Conservation (phyloP, 1,284 basidiomycete species). For the Phlebopus sp. region DNA sequence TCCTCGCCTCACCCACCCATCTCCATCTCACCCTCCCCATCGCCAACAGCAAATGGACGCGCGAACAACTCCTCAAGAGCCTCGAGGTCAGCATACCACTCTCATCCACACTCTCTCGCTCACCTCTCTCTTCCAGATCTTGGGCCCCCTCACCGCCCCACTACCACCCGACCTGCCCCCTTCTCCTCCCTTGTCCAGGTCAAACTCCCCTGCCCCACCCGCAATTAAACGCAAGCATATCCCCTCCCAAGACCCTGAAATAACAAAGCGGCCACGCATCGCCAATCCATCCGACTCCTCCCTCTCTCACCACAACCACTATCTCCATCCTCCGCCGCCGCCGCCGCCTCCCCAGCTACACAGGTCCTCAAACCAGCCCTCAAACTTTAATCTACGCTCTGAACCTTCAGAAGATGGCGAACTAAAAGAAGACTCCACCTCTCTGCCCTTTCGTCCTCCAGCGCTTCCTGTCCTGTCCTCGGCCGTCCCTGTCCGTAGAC, state of each 20-base stretch:
- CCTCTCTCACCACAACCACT: conserved; percentile 28
- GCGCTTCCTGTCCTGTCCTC: conserved; percentile 36
- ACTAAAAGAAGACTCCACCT: conserved; percentile 42
- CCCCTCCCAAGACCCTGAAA: conserved; percentile 41
- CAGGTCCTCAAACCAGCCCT: conserved; percentile 28
- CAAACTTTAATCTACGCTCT: conserved; percentile 36
- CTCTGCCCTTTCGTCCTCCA: conserved; percentile 26
- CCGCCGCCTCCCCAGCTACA: conserved; percentile 25
- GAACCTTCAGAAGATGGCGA: conserved; percentile 60
- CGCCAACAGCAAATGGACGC: conserved; percentile 50
- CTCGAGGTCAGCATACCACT: conserved; percentile 47
- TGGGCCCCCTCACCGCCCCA: conserved; percentile 51
- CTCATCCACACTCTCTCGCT: conserved; percentile 3
- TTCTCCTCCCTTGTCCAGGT: conserved; percentile 64
- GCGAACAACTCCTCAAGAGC: conserved; percentile 58
- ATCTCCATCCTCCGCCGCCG: conserved; percentile 28
- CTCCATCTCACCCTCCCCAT: conserved; percentile 27
- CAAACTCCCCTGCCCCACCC: conserved; percentile 53
- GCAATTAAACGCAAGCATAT: conserved; percentile 60
- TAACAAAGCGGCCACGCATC: conserved; percentile 56
- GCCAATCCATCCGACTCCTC: conserved; percentile 35
- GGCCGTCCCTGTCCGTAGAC: conserved; percentile 61
- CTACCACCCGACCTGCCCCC: conserved; percentile 63
- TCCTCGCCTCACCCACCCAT: conserved; percentile 18
- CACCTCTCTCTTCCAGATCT: conserved; percentile 42